These are phyloP conservation scores for Mortierella sp. DNA, from an alignment of 371 early-diverging fungal genomes.

Conservation along the genomic window DNA sequence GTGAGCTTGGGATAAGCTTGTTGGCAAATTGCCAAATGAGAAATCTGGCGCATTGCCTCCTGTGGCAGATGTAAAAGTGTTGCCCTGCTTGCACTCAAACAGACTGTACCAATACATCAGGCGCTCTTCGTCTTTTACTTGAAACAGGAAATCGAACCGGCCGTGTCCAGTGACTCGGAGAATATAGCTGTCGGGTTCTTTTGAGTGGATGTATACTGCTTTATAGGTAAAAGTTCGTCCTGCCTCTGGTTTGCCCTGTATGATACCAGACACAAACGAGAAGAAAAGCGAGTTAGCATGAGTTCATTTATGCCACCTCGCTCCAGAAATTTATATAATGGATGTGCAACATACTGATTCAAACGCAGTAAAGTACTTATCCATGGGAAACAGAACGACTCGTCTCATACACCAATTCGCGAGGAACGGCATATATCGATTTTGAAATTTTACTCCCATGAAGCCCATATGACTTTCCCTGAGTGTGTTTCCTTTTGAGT, in stretches of 20 bases:
- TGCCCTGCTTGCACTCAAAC: conserved; percentile 44
- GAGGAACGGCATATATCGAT: conserved; percentile 66
- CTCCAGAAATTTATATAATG: too few relatives aligned
- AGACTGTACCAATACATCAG: conserved; percentile 62
- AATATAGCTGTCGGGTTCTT: conserved; percentile 62
- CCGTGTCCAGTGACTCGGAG: conserved; percentile 64
- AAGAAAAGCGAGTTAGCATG: background rate
- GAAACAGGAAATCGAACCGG: conserved; percentile 63
- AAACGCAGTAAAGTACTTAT: conserved; percentile 68
- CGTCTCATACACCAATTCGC: conserved; percentile 74
- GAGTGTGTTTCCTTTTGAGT: conserved; percentile 31
- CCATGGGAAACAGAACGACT: conserved; percentile 67
- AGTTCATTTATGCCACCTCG: background rate
- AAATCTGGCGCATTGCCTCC: background rate
- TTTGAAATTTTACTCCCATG: conserved; percentile 66
- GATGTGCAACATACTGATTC: conserved; percentile 33
- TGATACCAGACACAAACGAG: background rate
- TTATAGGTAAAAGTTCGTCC: conserved; percentile 61
- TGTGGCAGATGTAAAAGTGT: background rate
- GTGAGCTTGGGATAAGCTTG: conserved; percentile 11
- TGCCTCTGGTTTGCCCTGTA: conserved; percentile 56
- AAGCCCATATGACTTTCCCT: conserved; percentile 66
- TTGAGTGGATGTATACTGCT: conserved; percentile 59
- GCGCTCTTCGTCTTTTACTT: conserved; percentile 62
- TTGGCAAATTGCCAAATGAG: background rate